Evolutionary conservation across 768 basidiomycete genomes (phyloP), one percentile per base, ranked within the genome.

Genomic region (Pulveroboletus sp.): DNA sequence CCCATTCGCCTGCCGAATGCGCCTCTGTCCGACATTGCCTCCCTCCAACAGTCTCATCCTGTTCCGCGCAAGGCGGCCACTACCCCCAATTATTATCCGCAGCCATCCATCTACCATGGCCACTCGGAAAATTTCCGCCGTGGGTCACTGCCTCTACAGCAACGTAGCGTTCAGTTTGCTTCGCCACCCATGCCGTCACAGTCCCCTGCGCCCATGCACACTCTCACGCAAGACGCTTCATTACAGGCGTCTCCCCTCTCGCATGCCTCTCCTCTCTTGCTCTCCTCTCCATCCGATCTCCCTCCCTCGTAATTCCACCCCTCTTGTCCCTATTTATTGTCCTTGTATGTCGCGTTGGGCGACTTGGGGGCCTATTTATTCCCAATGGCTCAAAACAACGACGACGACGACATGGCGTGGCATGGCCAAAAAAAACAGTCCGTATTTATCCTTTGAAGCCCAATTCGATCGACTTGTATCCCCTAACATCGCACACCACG

Each of bases 1-100:
- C 67, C 67, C 4, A 90, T 90, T 60, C 81, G 87, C 32, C 78
- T 89, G 8, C 87, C 87, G 14, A 85, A 83, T 53, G 79, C 85
- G 8, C 84, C 85, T 2, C 73, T 88, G 32, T 77, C 79, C 12
- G 87, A 88, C 61, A 80, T 89, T 51, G 81, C 82, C 2, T 78
- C 82, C 6, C 65, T 77, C 5, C 69, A 70, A 25, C 69, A 63
- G 7, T 67, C 68, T n/a, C 67, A 60, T 46, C 55, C 57, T 31
- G 33, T 53, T 2, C 66, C 71, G 14, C 60, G 71, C 20, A 72
- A 71, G 46, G 50, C 68, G 20, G 60, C 64, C 20, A 62, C 68
- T 23, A 37, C 58, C 10, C 68, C 69, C 2, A 60, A 55, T 48
- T 70, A 72, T 51, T 70, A 71, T 37, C 48, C 66, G 23, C 66